A percentile compares a stretch with the other conserved stretches of the same genome.
These are phyloP conservation scores for Lactarius psammicola DNA, from an alignment of 768 basidiomycete species.

Conservation along the genomic window DNA sequence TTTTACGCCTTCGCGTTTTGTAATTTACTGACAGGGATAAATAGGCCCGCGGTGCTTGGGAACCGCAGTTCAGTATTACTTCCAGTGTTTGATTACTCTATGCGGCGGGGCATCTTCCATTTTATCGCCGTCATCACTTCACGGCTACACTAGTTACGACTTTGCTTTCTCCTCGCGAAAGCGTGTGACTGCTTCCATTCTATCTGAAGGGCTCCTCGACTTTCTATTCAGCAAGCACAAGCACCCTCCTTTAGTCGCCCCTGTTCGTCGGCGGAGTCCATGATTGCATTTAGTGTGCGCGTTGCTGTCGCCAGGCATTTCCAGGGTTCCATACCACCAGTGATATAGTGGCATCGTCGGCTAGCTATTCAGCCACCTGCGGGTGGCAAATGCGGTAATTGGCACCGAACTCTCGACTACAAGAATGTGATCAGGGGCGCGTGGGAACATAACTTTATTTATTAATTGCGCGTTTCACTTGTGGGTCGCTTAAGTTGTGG, in stretches of 20 bases:
- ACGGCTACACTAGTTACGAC: not conserved
- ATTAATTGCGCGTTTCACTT: too few species aligned
- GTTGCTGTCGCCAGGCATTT: too few species aligned
- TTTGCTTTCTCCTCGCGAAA: not conserved
- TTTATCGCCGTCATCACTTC: not conserved
- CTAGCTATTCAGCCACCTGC: too few species aligned
- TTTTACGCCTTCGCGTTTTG: not conserved
- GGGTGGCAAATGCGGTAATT: too few species aligned
- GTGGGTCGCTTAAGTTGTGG: too few species aligned
- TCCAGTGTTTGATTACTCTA: not conserved
- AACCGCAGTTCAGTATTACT: not conserved
- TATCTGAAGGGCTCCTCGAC: not conserved
- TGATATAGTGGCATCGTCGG: not conserved
- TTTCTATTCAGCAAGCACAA: not conserved
- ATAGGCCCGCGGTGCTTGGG: not conserved
- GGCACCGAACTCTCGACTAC: too few species aligned
- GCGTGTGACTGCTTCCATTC: not conserved
- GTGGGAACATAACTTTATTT: too few species aligned
- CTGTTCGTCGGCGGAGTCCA: not conserved
- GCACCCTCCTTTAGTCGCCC: not conserved
- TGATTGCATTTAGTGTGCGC: not conserved
- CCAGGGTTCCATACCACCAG: not conserved
- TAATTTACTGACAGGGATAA: not conserved
- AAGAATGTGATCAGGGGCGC: too few species aligned
- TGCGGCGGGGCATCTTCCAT: not conserved